phyloP scores from a whole-genome alignment of 257 asterid genomes.

The Mitragyna speciosa region DNA sequence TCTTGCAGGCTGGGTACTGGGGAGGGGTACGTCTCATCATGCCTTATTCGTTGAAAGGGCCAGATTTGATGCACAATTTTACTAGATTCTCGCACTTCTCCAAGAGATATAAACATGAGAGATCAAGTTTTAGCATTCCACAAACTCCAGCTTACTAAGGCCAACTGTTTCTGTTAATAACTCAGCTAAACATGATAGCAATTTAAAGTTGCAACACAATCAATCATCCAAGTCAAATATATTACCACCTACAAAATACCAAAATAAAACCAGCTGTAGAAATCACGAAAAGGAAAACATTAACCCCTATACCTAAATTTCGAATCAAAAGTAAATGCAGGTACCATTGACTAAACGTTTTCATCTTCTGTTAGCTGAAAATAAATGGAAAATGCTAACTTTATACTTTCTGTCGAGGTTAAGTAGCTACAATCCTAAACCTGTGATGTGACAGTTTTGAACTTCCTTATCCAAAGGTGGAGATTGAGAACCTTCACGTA shows the following conservation, averaged over 20 bases:
- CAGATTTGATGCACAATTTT: not conserved
- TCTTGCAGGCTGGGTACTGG: not conserved
- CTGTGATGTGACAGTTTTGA: not conserved
- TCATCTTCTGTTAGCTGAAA: not conserved
- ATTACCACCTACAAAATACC: not conserved
- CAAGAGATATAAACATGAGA: not conserved
- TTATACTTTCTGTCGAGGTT: not conserved
- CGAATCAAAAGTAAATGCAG: not conserved
- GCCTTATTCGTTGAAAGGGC: not conserved
- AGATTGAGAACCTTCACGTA: not conserved
- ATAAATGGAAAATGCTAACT: not conserved
- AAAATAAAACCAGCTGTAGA: not conserved
- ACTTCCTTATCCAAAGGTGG: not conserved
- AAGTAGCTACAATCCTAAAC: not conserved
- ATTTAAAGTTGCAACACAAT: not conserved
- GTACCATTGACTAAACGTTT: not conserved
- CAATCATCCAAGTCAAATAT: not conserved
- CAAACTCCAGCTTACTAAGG: not conserved
- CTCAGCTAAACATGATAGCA: not conserved
- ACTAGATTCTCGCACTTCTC: not conserved
- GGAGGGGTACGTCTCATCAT: not conserved
- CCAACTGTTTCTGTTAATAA: not conserved
- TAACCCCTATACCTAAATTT: not conserved
- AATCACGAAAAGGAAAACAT: not conserved
- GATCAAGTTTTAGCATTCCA: not conserved